These are phyloP conservation scores for Dryadomyces quercus-mongolicae DNA, from an alignment of 2,329 filamentous ascomycete species.

Conservation along the genomic window DNA sequence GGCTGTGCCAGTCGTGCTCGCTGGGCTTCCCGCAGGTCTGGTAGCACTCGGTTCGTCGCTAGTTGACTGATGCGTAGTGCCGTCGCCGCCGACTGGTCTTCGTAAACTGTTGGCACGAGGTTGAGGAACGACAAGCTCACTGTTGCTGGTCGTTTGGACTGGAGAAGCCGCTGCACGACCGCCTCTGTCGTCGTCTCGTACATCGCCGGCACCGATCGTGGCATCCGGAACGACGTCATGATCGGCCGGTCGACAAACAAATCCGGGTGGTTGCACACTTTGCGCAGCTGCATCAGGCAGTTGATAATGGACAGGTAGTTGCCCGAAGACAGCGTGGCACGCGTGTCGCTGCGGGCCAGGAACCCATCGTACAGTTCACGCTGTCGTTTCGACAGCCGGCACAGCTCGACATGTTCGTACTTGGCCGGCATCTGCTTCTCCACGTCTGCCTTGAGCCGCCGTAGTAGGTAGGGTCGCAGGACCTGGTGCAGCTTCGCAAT, in stretches of 20 bases:
- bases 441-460: constrained; percentile 87
- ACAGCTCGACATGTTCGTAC: constrained; percentile 94
- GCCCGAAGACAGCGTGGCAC: constrained; percentile 76
- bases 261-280: constrained; percentile 97
- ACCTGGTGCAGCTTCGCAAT: constrained; percentile 92
- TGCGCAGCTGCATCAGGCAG: constrained; percentile 91
- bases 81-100: constrained; percentile 47
- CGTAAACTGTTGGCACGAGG: constrained; percentile 59
- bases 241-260: constrained; percentile 93
- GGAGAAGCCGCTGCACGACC: constrained; percentile 52
- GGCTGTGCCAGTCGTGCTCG: constrained; percentile 46
- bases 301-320: constrained; percentile 98
- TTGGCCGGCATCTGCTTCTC: constrained; percentile 99
- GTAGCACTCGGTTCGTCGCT: constrained; percentile 56
- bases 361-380: constrained; percentile 95
- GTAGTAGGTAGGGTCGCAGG: constrained; percentile 78
- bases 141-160: constrained; percentile 42
- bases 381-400: constrained; percentile 87
- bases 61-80: constrained; percentile 50
- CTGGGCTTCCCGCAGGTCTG: constrained; percentile 62
- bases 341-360: constrained; percentile 78
- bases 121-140: constrained; percentile 71
- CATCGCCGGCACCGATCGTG: constrained; percentile 60
- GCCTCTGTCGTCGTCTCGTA: constrained; percentile 58
- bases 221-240: constrained; percentile 92